Evolutionary conservation across 1,139 yeast genomes (phyloP), one percentile per base, ranked within the genome.

Genomic region (Kodamaea sp.): DNA sequence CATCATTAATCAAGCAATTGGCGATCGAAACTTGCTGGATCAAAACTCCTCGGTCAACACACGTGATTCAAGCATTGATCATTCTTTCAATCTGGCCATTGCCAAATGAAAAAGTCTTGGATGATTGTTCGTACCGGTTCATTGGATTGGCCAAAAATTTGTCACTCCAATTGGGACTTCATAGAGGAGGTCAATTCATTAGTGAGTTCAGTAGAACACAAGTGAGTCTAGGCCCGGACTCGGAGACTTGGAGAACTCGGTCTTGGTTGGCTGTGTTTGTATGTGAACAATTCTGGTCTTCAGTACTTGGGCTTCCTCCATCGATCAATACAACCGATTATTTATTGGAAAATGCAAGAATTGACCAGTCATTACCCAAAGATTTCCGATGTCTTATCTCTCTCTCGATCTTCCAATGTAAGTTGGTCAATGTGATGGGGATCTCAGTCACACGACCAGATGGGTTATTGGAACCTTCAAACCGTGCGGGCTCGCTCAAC

Each of bases 11-110:
- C 50, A 87, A 87, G 55, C 95, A 87, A 56, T 66, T 89, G 48
- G 96, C 96, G 0, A 87, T 88, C 44, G 95, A 87, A 55, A 87
- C 95, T 0, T 88, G 96, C 61, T 88, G 96, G 95, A 81, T 88
- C 39, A 71, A 90, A 45, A 89, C 97, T 0, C 96, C 97, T 2
- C 71, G 97, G 54, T 86, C 96, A 4, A 87, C 97, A 0, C 96
- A 89, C 57, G 90, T 89, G 27, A 88, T 90, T 8, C 97, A 90
- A 57, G 95, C 96, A 0, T 67, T 90, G 33, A 65, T 89, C 24
- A 83, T 90, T 29, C 69, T 90, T 30, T 81, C 94, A 12, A 79
- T 81, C 27, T 90, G 97, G 97, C 97, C 97, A 1, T 64, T 90
- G 34, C 97, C 97, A 0, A 89, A 89, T 55, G 94, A 86, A 57